Evolutionary conservation across 2,329 filamentous ascomycete species (phyloP), one percentile per base, ranked within the genome.

Genomic region (Microdochium nivale): DNA sequence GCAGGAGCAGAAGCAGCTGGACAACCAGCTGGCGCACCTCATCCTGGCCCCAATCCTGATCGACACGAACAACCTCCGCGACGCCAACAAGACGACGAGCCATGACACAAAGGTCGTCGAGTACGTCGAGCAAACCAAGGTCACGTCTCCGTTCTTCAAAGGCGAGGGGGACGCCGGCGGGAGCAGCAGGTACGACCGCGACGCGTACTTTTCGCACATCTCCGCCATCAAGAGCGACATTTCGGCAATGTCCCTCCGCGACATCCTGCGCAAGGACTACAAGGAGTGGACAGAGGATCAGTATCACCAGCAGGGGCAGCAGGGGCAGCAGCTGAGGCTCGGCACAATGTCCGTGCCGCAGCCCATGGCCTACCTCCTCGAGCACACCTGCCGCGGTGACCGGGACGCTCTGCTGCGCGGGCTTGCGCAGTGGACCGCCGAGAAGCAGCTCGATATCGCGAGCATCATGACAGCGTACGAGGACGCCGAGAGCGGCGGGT

Each of bases 191-290:
- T 88, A 82, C 59, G 70, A 81, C 51, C 72, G 79, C 7, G 64
- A 70, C 0, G 62, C 54, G 3, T 88, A 84, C 65, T 88, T 80
- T 62, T 64, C 75, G 3, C 70, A 80, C 51, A 76, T 91, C 25
- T 72, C 75, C 1, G 67, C 67, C 4, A 83, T 87, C 4, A 91
- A 91, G 66, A 78, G 81, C 55, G 79, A 90, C 57, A 75, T 94
- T 49, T 79, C 76, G 2, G 58, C 63, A 0, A 68, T 94, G 47
- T 71, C 69, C 35, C 67, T 90, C 57, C 70, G 77, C 23, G 88
- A 91, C 58, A 77, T 91, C 37, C 67, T 92, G 50, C 76, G 86
- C 56, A 92, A 92, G 66, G 88, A 95, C 68, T 95, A 91, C 69
- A 95, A 95, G 70, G 77, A 87, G 62, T 94, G 88, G 88, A 70